Conservation (phyloP, 2,329 filamentous ascomycete genomes). For the Ilyonectria sp. region DNA sequence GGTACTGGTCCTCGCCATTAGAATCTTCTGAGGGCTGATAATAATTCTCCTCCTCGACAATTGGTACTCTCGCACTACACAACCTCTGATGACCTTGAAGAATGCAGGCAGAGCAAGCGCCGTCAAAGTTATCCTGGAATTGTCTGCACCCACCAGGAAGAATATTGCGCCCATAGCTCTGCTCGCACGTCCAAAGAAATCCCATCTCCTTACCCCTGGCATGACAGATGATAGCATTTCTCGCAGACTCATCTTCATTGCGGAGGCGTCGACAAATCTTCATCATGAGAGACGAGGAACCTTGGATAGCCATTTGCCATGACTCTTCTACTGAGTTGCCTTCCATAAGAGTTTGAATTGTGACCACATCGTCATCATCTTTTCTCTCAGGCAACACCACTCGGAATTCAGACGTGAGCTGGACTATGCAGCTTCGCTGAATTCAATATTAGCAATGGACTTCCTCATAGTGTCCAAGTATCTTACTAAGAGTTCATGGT, state of each 20-base stretch:
- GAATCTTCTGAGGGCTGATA: not conserved
- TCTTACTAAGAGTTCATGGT: constrained; percentile 5
- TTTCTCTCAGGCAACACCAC: constrained; percentile 1
- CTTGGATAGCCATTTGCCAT: constrained; percentile 2
- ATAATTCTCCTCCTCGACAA: not conserved
- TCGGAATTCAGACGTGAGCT: not conserved
- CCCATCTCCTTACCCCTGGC: constrained; percentile 2
- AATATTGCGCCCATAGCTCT: not conserved
- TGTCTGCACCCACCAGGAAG: constrained; percentile 2
- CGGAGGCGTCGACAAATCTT: not conserved
- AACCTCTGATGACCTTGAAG: constrained; percentile 1
- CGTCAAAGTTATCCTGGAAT: not conserved
- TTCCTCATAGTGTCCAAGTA: constrained; percentile 1
- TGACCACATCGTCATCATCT: not conserved
- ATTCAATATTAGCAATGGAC: not conserved
- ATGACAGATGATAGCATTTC: constrained; percentile 5
- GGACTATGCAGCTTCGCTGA: not conserved
- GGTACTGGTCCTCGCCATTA: not conserved
- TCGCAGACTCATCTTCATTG: constrained; percentile 4
- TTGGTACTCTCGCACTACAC: not conserved
- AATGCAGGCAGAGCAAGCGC: constrained; percentile 2
- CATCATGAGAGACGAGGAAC: constrained; percentile 4
- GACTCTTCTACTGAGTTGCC: not conserved
- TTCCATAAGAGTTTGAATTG: constrained; percentile 1
- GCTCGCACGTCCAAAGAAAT: not conserved